phyloP scores from a whole-genome alignment of 768 basidiomycete species.

The Boletus tomentosulus region DNA sequence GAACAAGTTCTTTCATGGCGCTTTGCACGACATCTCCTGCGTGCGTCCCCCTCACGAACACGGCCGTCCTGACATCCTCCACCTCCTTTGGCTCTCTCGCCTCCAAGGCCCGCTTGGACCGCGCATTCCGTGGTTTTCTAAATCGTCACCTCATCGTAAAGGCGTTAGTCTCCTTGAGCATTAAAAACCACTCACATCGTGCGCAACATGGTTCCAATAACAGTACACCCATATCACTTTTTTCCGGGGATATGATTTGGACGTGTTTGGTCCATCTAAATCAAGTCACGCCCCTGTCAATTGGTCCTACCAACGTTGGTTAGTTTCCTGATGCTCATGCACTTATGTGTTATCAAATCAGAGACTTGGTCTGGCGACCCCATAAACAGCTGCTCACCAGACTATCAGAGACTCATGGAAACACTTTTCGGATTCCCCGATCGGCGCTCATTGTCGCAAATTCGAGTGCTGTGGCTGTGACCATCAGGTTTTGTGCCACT shows the following conservation, averaged over 20 bases:
- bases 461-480: too few relatives aligned
- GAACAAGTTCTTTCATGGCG: slow-evolving; percentile 86
- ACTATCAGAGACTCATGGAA: too few relatives aligned
- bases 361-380: too few relatives aligned
- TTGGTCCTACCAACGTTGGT: not conserved
- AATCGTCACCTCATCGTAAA: not conserved
- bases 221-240: not conserved
- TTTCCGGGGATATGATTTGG: not conserved
- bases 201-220: slow-evolving; percentile 21
- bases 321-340: too few relatives aligned
- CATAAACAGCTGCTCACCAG: too few relatives aligned
- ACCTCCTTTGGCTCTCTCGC: slow-evolving; percentile 86
- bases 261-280: not conserved
- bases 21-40: slow-evolving; percentile 74
- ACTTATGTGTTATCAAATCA: too few relatives aligned
- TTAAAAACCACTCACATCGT: slow-evolving; percentile 23
- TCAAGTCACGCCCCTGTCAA: not conserved
- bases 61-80: slow-evolving; percentile 79
- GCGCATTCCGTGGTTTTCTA: slow-evolving; percentile 93
- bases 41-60: slow-evolving; percentile 89
- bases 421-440: too few relatives aligned
- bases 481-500: too few relatives aligned
- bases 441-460: too few relatives aligned
- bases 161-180: not conserved
- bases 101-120: slow-evolving; percentile 85